These are phyloP conservation scores for Striga hermonthica DNA, from an alignment of 305 asterid species.

Conservation along the genomic window DNA sequence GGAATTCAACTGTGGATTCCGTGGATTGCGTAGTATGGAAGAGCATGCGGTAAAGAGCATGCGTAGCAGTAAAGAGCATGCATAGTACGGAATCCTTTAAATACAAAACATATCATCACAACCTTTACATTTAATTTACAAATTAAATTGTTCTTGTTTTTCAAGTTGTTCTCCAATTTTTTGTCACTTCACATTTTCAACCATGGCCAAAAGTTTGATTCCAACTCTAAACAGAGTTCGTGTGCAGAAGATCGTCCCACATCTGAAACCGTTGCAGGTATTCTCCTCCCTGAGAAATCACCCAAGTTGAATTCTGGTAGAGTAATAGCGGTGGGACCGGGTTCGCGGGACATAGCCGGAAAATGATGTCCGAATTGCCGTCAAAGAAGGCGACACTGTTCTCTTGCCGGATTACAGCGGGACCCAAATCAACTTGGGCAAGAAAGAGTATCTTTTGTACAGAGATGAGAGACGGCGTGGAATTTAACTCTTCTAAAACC, in stretches of 20 bases:
- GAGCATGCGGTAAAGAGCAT: no score
- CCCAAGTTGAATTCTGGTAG: constrained; percentile 75
- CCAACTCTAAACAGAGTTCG: constrained; percentile 75
- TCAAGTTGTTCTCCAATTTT: no score
- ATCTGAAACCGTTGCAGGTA: constrained; percentile 72
- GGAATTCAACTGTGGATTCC: no score
- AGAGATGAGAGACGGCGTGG: no score
- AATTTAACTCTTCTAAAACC: constrained; percentile 41
- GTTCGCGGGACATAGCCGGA: constrained; percentile 49
- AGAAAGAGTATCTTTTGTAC: constrained; percentile 50
- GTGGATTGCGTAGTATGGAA: no score
- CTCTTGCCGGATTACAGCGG: constrained; percentile 86
- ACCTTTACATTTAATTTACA: no score
- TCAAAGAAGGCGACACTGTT: constrained; percentile 79
- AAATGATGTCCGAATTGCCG: constrained; percentile 52
- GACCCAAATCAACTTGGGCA: constrained; percentile 64
- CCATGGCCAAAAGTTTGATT: constrained; percentile 69
- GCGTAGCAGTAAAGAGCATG: no score
- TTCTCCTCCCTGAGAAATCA: constrained; percentile 75
- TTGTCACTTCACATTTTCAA: background rate
- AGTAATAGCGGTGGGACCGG: constrained; percentile 79
- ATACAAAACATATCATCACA: no score
- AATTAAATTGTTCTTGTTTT: no score
- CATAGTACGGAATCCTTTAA: no score
- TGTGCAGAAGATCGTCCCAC: constrained; percentile 63